These are phyloP conservation scores for Colletotrichum sansevieriae DNA, from an alignment of 2,329 filamentous ascomycete species.

Conservation along the genomic window DNA sequence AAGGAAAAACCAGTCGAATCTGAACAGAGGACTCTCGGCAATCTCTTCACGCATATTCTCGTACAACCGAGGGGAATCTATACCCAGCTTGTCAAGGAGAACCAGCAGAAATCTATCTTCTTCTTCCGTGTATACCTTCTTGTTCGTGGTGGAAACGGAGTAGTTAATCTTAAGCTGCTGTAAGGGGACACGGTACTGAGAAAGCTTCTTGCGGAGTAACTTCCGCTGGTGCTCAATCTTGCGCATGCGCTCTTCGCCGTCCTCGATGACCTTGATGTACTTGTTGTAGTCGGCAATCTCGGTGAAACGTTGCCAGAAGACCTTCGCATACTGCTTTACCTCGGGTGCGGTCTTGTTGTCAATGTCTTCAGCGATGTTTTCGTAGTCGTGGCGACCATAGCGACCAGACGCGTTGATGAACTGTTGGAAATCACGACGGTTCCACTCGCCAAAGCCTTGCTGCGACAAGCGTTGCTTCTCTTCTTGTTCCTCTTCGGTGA, in stretches of 20 bases:
- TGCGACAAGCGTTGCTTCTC: conserved; percentile 86
- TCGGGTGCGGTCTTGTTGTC: conserved; percentile 90
- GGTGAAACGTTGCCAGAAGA: conserved; percentile 95
- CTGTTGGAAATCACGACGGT: conserved; percentile 96
- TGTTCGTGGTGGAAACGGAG: conserved; percentile 98
- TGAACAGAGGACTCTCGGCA: conserved; percentile 91
- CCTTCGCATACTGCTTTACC: conserved; percentile 90
- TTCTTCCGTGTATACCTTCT: conserved; percentile 99
- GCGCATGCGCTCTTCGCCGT: conserved; percentile 89
- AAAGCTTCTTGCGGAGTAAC: conserved; percentile 94
- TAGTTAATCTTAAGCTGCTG: conserved; percentile 99
- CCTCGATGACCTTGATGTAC: conserved; percentile 89
- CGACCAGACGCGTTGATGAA: conserved; percentile 96
- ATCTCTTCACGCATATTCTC: conserved; percentile 98
- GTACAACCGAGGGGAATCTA: conserved; percentile 91
- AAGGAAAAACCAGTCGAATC: conserved; percentile 99
- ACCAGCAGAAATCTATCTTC: conserved; percentile 96
- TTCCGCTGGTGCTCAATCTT: conserved; percentile 94
- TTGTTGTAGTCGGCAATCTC: conserved; percentile 92
- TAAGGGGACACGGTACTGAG: conserved; percentile 94
- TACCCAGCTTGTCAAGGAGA: conserved; percentile 89
- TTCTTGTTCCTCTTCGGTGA: conserved; percentile 90
- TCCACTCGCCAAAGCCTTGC: conserved; percentile 94
- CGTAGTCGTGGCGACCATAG: conserved; percentile 88
- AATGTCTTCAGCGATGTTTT: conserved; percentile 87